Evolutionary conservation across 2,329 filamentous ascomycete genomes (phyloP).

Genomic region (Kalmusia sp.): DNA sequence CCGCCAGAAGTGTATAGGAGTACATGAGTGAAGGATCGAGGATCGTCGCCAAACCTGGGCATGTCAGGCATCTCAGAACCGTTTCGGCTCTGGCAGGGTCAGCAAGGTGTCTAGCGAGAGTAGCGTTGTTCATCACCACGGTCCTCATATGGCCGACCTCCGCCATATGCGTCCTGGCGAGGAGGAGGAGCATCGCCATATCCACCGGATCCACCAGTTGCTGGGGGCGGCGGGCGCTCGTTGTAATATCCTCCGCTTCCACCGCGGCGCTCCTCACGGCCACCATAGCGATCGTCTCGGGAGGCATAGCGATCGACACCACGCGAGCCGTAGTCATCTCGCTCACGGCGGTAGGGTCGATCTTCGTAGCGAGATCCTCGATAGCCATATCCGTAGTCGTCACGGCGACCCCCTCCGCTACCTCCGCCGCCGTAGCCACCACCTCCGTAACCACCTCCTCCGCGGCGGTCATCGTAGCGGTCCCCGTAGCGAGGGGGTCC

Average conservation of each 20-base stretch:
- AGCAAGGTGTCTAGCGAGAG: conserved; percentile 45
- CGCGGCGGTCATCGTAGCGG: conserved; percentile 57
- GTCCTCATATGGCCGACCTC: conserved; percentile 48
- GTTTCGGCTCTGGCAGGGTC: conserved; percentile 46
- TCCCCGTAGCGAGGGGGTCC: conserved; percentile 59
- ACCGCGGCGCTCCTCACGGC: conserved; percentile 57
- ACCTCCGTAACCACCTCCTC: conserved; percentile 52
- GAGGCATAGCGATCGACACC: conserved; percentile 54
- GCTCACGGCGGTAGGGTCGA: conserved; percentile 54
- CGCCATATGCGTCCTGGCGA: conserved; percentile 44
- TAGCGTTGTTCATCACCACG: conserved; percentile 55
- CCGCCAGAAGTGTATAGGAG: conserved; percentile 43
- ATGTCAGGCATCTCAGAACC: conserved; percentile 39
- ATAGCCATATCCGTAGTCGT: conserved; percentile 49
- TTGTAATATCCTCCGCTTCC: conserved; percentile 64
- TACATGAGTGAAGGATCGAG: conserved; percentile 43
- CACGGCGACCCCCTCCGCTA: conserved; percentile 50
- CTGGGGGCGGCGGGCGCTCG: conserved; percentile 55
- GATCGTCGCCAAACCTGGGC: conserved; percentile 34
- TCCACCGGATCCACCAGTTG: conserved; percentile 30
- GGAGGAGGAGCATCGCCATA: conserved; percentile 47
- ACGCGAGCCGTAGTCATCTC: conserved; percentile 47
- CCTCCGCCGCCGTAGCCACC: conserved; percentile 26
- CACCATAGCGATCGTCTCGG: conserved; percentile 59
- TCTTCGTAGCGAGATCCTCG: conserved; percentile 46